These are phyloP conservation scores for Pichia phayaonensis DNA, from an alignment of 805 yeast species.

Conservation along the genomic window DNA sequence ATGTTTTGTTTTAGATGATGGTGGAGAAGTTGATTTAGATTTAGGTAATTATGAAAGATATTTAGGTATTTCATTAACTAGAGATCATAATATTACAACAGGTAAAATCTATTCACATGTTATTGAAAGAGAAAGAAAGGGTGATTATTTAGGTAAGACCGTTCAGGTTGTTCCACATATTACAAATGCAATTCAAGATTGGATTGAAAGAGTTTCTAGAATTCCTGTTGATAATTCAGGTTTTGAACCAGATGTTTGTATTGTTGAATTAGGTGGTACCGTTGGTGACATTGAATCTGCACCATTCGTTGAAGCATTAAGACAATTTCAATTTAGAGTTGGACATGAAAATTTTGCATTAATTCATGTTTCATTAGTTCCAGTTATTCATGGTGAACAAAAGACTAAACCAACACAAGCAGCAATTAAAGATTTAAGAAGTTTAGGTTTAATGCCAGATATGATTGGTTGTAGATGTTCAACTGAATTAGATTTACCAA, in stretches of 20 bases:
- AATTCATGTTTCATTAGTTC: slow-evolving; percentile 94
- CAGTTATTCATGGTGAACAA: slow-evolving; percentile 97
- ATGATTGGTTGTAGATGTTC: slow-evolving; percentile 97
- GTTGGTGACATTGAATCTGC: slow-evolving; percentile 99
- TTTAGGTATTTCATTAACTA: slow-evolving; percentile 85
- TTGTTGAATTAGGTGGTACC: slow-evolving; percentile 97
- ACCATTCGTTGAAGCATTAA: slow-evolving; percentile 96
- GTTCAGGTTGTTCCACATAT: slow-evolving; percentile 99
- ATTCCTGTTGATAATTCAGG: slow-evolving; percentile 90
- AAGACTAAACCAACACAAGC: slow-evolving; percentile 99
- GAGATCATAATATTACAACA: slow-evolving; percentile 94
- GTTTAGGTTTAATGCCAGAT: slow-evolving; percentile 90
- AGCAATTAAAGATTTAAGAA: slow-evolving; percentile 93
- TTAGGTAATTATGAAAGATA: slow-evolving; percentile 97
- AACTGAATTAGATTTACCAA: slow-evolving; percentile 67
- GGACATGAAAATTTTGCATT: slow-evolving; percentile 90
- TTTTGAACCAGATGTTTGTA: slow-evolving; percentile 89
- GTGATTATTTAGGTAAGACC: slow-evolving; percentile 98
- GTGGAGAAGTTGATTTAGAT: slow-evolving; percentile 98
- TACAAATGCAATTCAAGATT: slow-evolving; percentile 95
- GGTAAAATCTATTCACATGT: slow-evolving; percentile 95
- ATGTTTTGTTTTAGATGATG: slow-evolving; percentile 95
- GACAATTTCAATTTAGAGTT: slow-evolving; percentile 98
- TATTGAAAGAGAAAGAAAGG: slow-evolving; percentile 89
- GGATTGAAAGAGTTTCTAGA: slow-evolving; percentile 91